Base-by-base conservation (phyloP, 1,139 yeast species). In the Debaryomyces robertsiae region DNA sequence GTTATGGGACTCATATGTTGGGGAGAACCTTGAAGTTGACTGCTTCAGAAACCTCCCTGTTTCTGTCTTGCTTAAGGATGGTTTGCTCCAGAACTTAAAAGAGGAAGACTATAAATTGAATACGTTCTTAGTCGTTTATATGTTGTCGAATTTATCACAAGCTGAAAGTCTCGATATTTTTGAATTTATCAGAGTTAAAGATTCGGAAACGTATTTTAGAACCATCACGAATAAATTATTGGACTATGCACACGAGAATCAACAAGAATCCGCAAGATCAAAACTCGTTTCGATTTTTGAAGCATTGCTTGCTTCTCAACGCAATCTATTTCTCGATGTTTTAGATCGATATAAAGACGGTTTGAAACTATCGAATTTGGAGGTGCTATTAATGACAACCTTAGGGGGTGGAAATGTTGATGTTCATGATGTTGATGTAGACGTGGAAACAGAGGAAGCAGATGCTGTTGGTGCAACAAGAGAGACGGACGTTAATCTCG, bases 381-480 rank as follows among this genome's bases (percentile, higher is more conserved):
- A 88, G 63, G 76, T 87, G 71, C 70, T 75, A 44, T 66, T 87
- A 38, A 84, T 86, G 65, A 71, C 83, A 1, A 81, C 89, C 1
- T 65, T 84, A 43, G 52, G 53, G 3, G 44, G 41, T 6, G 42
- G 61, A 14, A 25, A 25, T 24, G 62, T 60, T 15, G 50, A 58
- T 28, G 55, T 31, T 13, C 32, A 40, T 27, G 55, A 48, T 30
- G 50, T 52, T 18, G 62, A 55, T 31, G 50, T 52, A n/a, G 65
- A 60, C 32, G 52, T 50, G 34, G 58, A 55, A 31, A 56, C 49
- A 3, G 58, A 49, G 27, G 57, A 49, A 32, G 60, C 55, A 33
- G 53, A 45, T n/a, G 44, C 48, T 11, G 33, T 13, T 27, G 42
- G 33, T 18, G 25, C 15, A 11, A 6, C 28, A n/a, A 11, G 10